These are phyloP conservation scores for Flaveria sonorensis DNA, from an alignment of 129 eudicot genomes.

Conservation along the genomic window DNA sequence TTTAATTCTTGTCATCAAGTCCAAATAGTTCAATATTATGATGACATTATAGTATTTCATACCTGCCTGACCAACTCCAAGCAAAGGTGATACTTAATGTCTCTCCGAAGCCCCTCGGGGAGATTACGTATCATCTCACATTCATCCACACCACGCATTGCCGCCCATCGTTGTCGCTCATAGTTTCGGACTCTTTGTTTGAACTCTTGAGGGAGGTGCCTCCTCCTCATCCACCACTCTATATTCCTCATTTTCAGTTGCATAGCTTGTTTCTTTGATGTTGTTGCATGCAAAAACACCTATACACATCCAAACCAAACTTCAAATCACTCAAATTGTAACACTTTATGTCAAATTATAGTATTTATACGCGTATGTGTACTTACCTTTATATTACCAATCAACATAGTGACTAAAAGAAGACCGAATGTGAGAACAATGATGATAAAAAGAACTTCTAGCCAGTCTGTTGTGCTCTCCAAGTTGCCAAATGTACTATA, in stretches of 20 bases:
- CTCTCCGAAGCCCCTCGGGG: conserved; percentile 96
- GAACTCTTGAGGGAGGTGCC: conserved; percentile 66
- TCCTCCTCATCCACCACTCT: conserved; percentile 99
- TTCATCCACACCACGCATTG: conserved; percentile 99
- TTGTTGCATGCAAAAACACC: conserved; percentile 95
- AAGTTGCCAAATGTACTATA: conserved; percentile 91
- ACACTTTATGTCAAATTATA: background rate
- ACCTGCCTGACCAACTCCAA: conserved; percentile 95
- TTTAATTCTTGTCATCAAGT: background rate
- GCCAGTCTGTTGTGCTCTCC: conserved; percentile 95
- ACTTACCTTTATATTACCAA: conserved; percentile 92
- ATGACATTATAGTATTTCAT: background rate
- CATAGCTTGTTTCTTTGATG: conserved; percentile 98
- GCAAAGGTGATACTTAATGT: conserved; percentile 95
- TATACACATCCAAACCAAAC: conserved; percentile 13
- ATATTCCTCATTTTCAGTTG: conserved; percentile 88
- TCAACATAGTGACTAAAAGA: conserved; percentile 93
- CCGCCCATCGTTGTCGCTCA: conserved; percentile 99
- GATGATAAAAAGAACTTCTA: conserved; percentile 80
- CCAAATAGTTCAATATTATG: background rate
- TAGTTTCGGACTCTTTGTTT: conserved; percentile 86
- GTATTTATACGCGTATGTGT: background rate
- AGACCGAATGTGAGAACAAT: conserved; percentile 87
- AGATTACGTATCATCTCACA: conserved; percentile 94
- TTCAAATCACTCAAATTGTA: background rate